A percentile compares a stretch with the other conserved stretches of the same genome.
phyloP scores from a whole-genome alignment of 176 grass and related monocot genomes.

The Eragrostis nindensis region DNA sequence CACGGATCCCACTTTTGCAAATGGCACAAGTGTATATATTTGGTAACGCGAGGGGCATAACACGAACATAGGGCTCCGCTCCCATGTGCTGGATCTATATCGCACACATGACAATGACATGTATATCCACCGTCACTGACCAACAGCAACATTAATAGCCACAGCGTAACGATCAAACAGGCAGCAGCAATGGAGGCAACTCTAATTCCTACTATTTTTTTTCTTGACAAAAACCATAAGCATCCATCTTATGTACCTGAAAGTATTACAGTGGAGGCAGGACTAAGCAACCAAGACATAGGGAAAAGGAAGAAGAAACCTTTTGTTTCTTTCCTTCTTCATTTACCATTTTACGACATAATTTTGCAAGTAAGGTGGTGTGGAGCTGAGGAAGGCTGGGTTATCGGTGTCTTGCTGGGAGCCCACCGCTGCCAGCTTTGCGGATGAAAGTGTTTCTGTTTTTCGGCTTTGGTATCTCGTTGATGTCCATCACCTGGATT shows the following conservation, averaged over 20 bases:
- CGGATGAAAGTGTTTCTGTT: slow-evolving; percentile 56
- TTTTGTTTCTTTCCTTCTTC: not conserved
- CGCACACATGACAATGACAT: not conserved
- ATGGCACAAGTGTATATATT: too few relatives aligned
- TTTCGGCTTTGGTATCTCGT: slow-evolving; percentile 76
- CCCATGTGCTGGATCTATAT: not conserved
- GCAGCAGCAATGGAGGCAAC: not conserved
- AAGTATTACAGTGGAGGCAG: slow-evolving; percentile 5
- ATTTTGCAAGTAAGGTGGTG: not conserved
- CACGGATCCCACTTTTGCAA: too few relatives aligned
- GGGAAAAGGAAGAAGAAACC: slow-evolving; percentile 22
- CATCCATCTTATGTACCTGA: slow-evolving; percentile 1
- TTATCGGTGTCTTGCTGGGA: slow-evolving; percentile 57
- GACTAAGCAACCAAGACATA: not conserved
- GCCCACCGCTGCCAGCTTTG: slow-evolving; percentile 32
- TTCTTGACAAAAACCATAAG: not conserved
- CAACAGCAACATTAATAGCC: not conserved
- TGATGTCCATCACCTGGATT: slow-evolving; percentile 82
- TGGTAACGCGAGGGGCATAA: too few relatives aligned
- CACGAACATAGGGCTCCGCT: too few relatives aligned
- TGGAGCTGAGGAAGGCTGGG: not conserved
- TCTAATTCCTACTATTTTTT: not conserved
- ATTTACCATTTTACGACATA: not conserved
- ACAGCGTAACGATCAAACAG: not conserved
- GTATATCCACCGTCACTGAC: not conserved